These are phyloP conservation scores for Suillus lakei DNA, from an alignment of 768 basidiomycete genomes.

Conservation along the genomic window DNA sequence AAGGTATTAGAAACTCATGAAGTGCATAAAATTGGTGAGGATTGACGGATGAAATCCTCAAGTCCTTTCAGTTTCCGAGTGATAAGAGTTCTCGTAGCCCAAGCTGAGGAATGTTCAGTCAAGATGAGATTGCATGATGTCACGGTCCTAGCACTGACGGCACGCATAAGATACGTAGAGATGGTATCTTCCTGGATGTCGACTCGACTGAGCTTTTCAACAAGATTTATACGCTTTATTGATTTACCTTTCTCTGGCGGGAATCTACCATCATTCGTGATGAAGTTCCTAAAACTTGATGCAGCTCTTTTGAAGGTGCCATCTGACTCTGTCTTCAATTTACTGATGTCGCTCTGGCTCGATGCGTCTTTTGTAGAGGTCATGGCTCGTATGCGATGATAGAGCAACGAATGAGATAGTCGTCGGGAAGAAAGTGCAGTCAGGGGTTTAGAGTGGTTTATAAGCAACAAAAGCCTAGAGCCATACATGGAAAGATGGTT, in stretches of 20 bases:
- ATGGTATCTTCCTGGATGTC: conserved; percentile 76
- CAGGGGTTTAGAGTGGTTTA: conserved; percentile 19
- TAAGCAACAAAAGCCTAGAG: conserved; percentile 1
- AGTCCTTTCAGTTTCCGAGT: conserved; percentile 91
- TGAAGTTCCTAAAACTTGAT: conserved; percentile 58
- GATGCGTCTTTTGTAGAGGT: conserved; percentile 36
- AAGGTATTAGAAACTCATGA: background rate
- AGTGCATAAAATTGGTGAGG: background rate
- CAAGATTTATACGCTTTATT: background rate
- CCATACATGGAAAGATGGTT: conserved; percentile 25
- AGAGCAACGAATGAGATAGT: background rate
- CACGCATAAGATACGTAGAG: conserved; percentile 90
- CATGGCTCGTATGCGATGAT: conserved; percentile 29
- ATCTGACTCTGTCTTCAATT: conserved; percentile 56
- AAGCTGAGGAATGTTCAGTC: conserved; percentile 52
- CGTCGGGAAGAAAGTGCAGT: background rate
- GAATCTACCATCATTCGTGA: conserved; percentile 63
- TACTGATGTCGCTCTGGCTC: conserved; percentile 55
- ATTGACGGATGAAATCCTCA: conserved; percentile 79
- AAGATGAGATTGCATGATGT: background rate
- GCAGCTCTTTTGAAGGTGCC: conserved; percentile 69
- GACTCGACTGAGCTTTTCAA: background rate
- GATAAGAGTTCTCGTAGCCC: conserved; percentile 93
- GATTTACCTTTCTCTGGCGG: conserved; percentile 73
- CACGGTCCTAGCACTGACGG: conserved; percentile 51